Percentiles rank a stretch among this genome's conserved stretches.
phyloP scores from a whole-genome alignment of 345 rosid genomes.

The Acer saccharum region DNA sequence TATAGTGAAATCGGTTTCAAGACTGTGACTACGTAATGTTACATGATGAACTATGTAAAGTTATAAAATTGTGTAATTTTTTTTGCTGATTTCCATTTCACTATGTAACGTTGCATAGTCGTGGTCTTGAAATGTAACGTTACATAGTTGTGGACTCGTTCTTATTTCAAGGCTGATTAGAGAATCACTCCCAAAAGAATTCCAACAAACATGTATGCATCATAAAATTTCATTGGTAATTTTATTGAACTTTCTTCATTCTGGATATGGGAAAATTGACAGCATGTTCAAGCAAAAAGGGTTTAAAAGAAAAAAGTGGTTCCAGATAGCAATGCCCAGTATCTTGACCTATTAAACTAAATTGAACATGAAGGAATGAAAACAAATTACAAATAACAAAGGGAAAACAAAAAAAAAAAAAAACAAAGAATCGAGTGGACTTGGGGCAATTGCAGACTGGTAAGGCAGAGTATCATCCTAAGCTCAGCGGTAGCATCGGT shows the following conservation, averaged over 20 bases:
- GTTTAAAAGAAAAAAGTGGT: background rate
- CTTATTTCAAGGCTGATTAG: too few species aligned
- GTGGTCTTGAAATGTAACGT: too few species aligned
- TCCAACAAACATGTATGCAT: background rate
- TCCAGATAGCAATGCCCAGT: background rate
- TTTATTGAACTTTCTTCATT: background rate
- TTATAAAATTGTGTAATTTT: too few species aligned
- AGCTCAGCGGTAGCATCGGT: constrained; percentile 76
- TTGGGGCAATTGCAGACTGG: background rate
- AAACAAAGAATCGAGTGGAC: background rate
- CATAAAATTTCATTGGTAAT: background rate
- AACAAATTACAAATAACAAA: background rate
- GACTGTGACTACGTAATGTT: too few species aligned
- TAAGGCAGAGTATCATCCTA: background rate
- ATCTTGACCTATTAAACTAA: background rate
- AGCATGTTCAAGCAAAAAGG: background rate
- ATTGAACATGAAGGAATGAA: background rate
- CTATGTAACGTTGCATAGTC: too few species aligned
- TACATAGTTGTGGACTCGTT: too few species aligned
- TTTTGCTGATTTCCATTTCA: too few species aligned
- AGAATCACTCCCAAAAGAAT: too few species aligned
- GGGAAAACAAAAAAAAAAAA: background rate
- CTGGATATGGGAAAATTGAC: background rate
- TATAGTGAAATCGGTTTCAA: too few species aligned
- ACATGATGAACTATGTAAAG: too few species aligned